Evolutionary conservation across 805 yeast genomes (phyloP).

Genomic region (Candida nitratophila): DNA sequence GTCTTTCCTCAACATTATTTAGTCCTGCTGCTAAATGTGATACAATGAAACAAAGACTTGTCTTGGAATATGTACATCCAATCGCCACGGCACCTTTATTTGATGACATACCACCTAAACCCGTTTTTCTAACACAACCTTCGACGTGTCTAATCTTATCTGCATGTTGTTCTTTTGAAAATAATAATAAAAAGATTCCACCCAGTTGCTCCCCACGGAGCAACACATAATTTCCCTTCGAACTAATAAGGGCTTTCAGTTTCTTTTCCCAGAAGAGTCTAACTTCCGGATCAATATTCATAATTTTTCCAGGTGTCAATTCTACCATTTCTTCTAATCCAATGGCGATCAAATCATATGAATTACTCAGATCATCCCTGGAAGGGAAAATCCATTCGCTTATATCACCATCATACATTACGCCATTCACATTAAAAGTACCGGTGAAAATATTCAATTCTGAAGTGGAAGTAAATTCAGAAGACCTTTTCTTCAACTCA

Average conservation of each 20-base stretch:
- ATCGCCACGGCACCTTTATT: constrained; percentile 55
- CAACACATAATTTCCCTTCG: constrained; percentile 38
- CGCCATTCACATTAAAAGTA: constrained; percentile 51
- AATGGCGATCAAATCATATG: constrained; percentile 61
- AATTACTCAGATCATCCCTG: constrained; percentile 17
- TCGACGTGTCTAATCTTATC: constrained; percentile 53
- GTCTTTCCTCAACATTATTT: constrained; percentile 73
- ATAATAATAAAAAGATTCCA: constrained; percentile 70
- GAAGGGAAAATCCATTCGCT: constrained; percentile 39
- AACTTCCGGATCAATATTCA: constrained; percentile 62
- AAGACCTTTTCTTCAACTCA: constrained; percentile 32
- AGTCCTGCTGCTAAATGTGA: constrained; percentile 95
- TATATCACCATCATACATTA: constrained; percentile 34
- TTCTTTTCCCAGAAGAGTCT: constrained; percentile 60
- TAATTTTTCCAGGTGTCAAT: constrained; percentile 74
- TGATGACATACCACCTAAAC: constrained; percentile 85
- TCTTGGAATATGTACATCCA: constrained; percentile 42
- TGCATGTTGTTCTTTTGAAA: constrained; percentile 47
- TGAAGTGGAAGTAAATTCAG: constrained; percentile 32
- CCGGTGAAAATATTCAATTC: constrained; percentile 39
- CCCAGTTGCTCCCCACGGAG: constrained; percentile 80
- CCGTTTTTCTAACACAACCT: constrained; percentile 80
- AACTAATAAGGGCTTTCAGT: constrained; percentile 40
- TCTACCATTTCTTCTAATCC: constrained; percentile 92
- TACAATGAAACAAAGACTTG: constrained; percentile 70